Conservation (phyloP, 106 monocot species). For the Gastrodia elata region DNA sequence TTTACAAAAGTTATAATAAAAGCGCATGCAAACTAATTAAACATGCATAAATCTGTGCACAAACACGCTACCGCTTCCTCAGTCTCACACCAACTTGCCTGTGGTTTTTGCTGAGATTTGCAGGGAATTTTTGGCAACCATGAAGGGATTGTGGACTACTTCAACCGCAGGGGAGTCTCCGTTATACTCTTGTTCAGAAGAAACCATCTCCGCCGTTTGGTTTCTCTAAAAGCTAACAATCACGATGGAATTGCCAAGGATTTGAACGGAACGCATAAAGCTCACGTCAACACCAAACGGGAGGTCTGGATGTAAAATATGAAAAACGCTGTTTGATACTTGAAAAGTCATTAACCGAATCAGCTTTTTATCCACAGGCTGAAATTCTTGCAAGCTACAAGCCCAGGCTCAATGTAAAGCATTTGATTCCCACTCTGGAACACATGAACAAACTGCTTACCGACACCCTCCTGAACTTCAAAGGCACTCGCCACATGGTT, state of each 20-base stretch:
- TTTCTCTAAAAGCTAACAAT: constrained; percentile 49
- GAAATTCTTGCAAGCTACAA: constrained; percentile 38
- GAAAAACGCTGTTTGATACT: not conserved
- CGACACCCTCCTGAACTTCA: constrained; percentile 36
- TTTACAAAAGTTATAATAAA: too few species aligned
- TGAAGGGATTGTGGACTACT: constrained; percentile 48
- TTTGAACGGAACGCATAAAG: constrained; percentile 71
- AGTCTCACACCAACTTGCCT: not conserved
- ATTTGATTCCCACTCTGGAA: constrained; percentile 28
- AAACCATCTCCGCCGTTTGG: constrained; percentile 45
- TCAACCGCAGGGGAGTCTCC: constrained; percentile 52
- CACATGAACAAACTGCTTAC: constrained; percentile 20
- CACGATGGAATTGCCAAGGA: constrained; percentile 42
- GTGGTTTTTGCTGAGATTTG: constrained; percentile 5
- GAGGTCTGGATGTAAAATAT: constrained; percentile 27
- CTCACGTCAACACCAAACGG: constrained; percentile 58
- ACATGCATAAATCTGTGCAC: too few species aligned
- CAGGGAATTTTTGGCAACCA: constrained; percentile 54
- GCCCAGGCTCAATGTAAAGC: constrained; percentile 26
- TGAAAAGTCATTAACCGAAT: not conserved
- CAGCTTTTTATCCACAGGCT: constrained; percentile 21
- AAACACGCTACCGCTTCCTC: too few species aligned
- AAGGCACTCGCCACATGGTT: constrained; percentile 36
- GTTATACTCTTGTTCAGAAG: constrained; percentile 59
- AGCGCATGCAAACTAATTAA: too few species aligned